These are phyloP conservation scores for Fraxinus angustifolia DNA, from an alignment of 305 asterid genomes.

Conservation along the genomic window DNA sequence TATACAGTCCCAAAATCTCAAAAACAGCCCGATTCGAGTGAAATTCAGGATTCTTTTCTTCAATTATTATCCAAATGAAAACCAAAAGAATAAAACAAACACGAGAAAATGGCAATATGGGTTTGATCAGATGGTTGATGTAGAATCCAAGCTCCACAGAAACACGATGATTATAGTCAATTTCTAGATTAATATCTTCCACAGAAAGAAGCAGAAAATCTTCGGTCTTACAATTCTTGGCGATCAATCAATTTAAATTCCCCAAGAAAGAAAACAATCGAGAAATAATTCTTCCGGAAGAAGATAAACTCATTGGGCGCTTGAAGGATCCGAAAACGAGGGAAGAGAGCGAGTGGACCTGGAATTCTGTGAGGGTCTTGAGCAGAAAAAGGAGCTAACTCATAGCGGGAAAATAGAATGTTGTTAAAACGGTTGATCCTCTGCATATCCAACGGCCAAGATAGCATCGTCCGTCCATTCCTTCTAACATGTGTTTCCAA, in stretches of 20 bases:
- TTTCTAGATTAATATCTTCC: background rate
- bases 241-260: background rate
- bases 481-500: too few relatives aligned
- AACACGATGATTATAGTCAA: background rate
- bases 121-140: background rate
- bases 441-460: background rate
- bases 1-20: background rate
- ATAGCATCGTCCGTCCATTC: background rate
- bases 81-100: background rate
- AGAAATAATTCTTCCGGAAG: background rate
- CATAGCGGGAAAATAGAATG: constrained; percentile 12
- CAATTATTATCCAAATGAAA: background rate
- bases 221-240: background rate
- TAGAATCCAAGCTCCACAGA: background rate
- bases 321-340: background rate
- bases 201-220: background rate
- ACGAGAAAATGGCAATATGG: background rate
- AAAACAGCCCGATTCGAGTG: background rate
- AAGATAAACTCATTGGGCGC: background rate
- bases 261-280: background rate
- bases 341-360: constrained; percentile 1
- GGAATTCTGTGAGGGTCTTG: background rate
- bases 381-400: constrained; percentile 22
- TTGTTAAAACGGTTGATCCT: background rate
- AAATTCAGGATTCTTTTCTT: background rate